Evolutionary conservation across 192 early-diverging fungal species (phyloP).

Genomic region (Backusella liffmaniae): DNA sequence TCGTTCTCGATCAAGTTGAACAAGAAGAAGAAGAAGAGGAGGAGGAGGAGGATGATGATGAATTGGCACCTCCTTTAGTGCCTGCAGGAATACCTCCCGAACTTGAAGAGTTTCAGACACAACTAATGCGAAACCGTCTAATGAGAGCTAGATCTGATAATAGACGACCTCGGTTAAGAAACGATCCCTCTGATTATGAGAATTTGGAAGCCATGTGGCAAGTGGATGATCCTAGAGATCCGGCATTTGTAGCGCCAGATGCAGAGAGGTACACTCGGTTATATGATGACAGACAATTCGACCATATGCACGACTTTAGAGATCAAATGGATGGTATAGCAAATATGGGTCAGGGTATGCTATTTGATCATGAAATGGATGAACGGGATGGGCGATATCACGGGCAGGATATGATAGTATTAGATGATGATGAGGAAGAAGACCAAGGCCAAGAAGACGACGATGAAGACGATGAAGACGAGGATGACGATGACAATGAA

Average conservation of each 20-base stretch:
- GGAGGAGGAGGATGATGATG: not conserved
- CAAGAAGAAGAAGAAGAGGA: not conserved
- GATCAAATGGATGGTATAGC: not conserved
- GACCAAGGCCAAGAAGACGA: not conserved
- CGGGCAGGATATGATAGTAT: not conserved
- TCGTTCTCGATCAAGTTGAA: slow-evolving; percentile 13
- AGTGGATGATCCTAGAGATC: not conserved
- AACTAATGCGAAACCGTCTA: too few relatives aligned
- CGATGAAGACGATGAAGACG: slow-evolving; percentile 6
- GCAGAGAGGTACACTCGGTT: not conserved
- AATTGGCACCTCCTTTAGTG: not conserved
- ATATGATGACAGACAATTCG: not conserved
- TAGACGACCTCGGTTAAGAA: not conserved
- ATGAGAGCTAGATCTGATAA: not conserved
- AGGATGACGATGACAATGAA: slow-evolving; percentile 41
- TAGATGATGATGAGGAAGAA: too few relatives aligned
- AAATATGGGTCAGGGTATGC: not conserved
- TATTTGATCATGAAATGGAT: not conserved
- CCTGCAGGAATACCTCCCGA: not conserved
- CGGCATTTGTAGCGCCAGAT: not conserved
- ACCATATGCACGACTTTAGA: not conserved
- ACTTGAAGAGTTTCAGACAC: not conserved
- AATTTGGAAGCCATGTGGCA: slow-evolving; percentile 2
- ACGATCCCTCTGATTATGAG: not conserved
- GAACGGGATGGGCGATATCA: not conserved